Evolutionary conservation across 164 flowering plant species (phyloP).

Genomic region (Kalanchoe fedtschenkoi): DNA sequence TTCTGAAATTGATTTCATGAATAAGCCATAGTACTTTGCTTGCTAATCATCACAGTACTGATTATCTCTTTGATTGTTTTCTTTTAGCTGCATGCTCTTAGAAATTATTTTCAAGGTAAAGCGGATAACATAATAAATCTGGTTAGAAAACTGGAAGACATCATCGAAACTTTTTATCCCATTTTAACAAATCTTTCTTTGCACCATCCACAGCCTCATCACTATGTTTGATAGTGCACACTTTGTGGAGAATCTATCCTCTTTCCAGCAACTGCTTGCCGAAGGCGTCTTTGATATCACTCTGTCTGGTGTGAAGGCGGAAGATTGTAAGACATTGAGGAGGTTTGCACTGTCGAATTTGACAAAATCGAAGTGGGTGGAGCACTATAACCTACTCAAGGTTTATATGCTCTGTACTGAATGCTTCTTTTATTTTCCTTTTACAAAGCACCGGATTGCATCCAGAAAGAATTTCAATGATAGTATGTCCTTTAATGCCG

Average conservation of each 20-base stretch:
- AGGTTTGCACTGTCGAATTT: slow-evolving; percentile 43
- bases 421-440: slow-evolving; percentile 5
- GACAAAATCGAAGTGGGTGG: slow-evolving; percentile 71
- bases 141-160: background rate
- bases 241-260: slow-evolving; percentile 53
- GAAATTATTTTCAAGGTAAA: background rate
- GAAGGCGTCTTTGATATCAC: slow-evolving; percentile 72
- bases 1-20: background rate
- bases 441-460: background rate
- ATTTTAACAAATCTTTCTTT: background rate
- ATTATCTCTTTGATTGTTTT: background rate
- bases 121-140: background rate
- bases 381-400: slow-evolving; percentile 51
- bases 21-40: background rate
- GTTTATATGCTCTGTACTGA: slow-evolving; percentile 16
- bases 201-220: slow-evolving; percentile 44
- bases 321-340: slow-evolving; percentile 54
- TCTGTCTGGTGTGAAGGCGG: slow-evolving; percentile 29
- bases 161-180: background rate
- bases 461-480: background rate
- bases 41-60: background rate
- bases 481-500: background rate
- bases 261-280: slow-evolving; percentile 60
- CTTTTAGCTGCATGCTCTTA: background rate
- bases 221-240: slow-evolving; percentile 66